Base-by-base conservation (phyloP, 2,329 filamentous ascomycete species). In the Zymoseptoria ardabiliae region DNA sequence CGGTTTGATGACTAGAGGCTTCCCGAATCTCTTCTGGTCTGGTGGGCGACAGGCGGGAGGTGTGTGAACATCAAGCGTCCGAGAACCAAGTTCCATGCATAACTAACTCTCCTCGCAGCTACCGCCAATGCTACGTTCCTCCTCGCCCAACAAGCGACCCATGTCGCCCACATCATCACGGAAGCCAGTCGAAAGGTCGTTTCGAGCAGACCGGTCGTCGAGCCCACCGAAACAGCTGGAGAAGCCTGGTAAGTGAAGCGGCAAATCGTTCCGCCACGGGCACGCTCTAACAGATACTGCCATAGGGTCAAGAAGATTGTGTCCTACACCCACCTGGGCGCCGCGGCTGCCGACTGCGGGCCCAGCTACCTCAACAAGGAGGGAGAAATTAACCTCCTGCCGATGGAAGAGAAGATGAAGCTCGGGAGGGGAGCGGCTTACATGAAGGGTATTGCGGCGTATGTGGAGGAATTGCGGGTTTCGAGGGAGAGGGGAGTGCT, bases 1-100 rank as follows among this genome's bases (percentile, higher is more conserved):
- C 68, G 83, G 82, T 9, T 69, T 79, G 5, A 69, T 75, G 4
- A 76, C 73, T 0, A 71, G 72, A 61, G 76, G 74, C 0, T 85
- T 85, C 60, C 82, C 83, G 1, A 85, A 85, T 63, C 64, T 84
- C 53, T 80, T 83, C 75, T 77, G 79, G 65, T 66, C 75, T 0
- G 77, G 77, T 11, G 65, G 75, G 0, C 58, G 69, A n/a, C 81
- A 83, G 68, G 66, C 71, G 0, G 76, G 70, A 41, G 54, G 60
- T 59, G 53, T 50, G 59, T 35, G 45, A 22, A 25, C 45, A 49
- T n/a, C 45, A 9, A 20, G 20, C 20, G 20, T 20, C 20, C 8
- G 45, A 20, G 45, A 49, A n/a, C n/a, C n/a, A n/a, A 49, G 17
- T 5, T 49, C 2, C 8, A 20, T 49, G 45, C 20, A 20, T 17